phyloP scores from a whole-genome alignment of 2,329 filamentous ascomycete genomes.

The Leptodontidium sp. region DNA sequence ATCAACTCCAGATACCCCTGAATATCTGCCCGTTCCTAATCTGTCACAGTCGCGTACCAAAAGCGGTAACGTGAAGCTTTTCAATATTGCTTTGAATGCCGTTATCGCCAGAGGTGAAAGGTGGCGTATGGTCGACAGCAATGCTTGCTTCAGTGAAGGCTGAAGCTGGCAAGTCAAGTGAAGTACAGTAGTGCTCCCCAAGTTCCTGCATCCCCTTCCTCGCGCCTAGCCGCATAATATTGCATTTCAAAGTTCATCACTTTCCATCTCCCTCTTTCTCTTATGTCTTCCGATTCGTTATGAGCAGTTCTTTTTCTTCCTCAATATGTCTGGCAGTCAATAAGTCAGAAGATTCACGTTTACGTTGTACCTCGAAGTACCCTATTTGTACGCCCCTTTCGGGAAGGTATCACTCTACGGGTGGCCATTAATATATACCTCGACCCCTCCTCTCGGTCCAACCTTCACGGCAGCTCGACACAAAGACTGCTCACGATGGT shows the following conservation, averaged over 20 bases:
- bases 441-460: conserved; percentile 4
- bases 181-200: not conserved
- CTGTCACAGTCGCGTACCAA: not conserved
- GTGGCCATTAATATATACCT: conserved; percentile 6
- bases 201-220: not conserved
- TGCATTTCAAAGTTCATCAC: not conserved
- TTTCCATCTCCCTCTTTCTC: not conserved
- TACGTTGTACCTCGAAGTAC: conserved; percentile 2
- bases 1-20: not conserved
- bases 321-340: conserved; percentile 22
- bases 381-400: conserved; percentile 8
- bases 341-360: conserved; percentile 2
- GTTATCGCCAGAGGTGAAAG: conserved; percentile 1
- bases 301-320: not conserved
- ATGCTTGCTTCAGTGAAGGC: too few species aligned
- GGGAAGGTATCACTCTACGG: not conserved
- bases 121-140: not conserved
- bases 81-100: conserved; percentile 3
- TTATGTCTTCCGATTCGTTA: not conserved
- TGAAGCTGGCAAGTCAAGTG: not conserved
- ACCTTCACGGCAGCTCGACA: conserved; percentile 1
- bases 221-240: not conserved
- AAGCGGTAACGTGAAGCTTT: conserved; percentile 6
- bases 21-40: not conserved
- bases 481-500: conserved; percentile 26